Conservation (phyloP, 345 rosid species). For the Capsella bursapastoris region DNA sequence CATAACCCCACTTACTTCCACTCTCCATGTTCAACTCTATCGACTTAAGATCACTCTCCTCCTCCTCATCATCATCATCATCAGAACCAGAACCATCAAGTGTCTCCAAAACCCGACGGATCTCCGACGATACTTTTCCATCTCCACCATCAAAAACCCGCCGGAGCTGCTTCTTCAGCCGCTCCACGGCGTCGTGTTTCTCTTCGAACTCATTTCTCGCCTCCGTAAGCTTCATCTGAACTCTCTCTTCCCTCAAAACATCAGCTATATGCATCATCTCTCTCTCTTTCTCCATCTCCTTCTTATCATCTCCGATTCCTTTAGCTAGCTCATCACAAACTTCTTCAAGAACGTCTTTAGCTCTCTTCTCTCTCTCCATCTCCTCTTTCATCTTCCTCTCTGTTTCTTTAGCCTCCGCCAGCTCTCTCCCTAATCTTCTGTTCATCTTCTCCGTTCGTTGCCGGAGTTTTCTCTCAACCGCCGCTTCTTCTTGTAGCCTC, state of each 20-base stretch:
- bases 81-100: constrained; percentile 56
- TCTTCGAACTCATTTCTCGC: constrained; percentile 88
- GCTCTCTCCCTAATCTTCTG: constrained; percentile 80
- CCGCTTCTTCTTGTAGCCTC: constrained; percentile 71
- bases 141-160: constrained; percentile 56
- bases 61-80: constrained; percentile 36
- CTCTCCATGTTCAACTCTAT: constrained; percentile 91
- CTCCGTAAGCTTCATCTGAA: constrained; percentile 94
- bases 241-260: constrained; percentile 89
- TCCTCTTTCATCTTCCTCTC: constrained; percentile 56
- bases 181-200: constrained; percentile 79
- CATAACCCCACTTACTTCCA: constrained; percentile 82
- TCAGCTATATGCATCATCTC: constrained; percentile 96
- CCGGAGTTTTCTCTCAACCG: constrained; percentile 72
- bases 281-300: constrained; percentile 92
- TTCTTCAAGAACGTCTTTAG: constrained; percentile 81
- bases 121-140: constrained; percentile 39
- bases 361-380: constrained; percentile 77
- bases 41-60: constrained; percentile 88
- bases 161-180: constrained; percentile 69
- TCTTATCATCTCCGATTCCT: constrained; percentile 80
- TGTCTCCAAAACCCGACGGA: constrained; percentile 59
- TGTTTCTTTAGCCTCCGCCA: constrained; percentile 57
- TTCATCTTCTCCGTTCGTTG: constrained; percentile 78
- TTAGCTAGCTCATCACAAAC: constrained; percentile 84